Percentiles rank a stretch among this genome's conserved stretches.
Evolutionary conservation across 2,329 filamentous ascomycete genomes (phyloP).

Genomic region (Aschersonia sp.): DNA sequence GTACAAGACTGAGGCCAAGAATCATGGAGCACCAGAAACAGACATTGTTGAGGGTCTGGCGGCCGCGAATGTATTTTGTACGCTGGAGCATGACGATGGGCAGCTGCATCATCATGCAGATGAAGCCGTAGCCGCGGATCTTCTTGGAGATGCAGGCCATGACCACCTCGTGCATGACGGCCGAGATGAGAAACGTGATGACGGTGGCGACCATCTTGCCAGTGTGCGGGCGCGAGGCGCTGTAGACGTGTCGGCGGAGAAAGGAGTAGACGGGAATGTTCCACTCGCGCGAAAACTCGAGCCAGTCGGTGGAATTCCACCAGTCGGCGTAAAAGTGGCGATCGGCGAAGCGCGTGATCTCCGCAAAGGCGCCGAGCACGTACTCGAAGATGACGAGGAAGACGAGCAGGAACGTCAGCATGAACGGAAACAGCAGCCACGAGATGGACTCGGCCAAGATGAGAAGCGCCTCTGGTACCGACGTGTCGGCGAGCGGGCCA

Average conservation of each 20-base stretch:
- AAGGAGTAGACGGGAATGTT: constrained; percentile 97
- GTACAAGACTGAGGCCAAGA: constrained; percentile 51
- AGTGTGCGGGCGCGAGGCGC: constrained; percentile 61
- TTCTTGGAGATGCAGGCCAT: constrained; percentile 99
- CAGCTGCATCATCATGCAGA: constrained; percentile 92
- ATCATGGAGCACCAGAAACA: constrained; percentile 92
- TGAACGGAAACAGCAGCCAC: constrained; percentile 88
- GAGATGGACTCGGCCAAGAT: constrained; percentile 83
- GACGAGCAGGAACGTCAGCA: constrained; percentile 86
- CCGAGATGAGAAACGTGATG: constrained; percentile 83
- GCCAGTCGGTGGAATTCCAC: constrained; percentile 75
- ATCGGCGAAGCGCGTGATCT: constrained; percentile 86
- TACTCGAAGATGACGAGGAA: constrained; percentile 99
- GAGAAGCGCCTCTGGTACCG: constrained; percentile 52
- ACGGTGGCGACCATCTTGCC: constrained; percentile 66
- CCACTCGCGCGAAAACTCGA: constrained; percentile 94
- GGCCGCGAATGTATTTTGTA: constrained; percentile 58
- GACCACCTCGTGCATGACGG: constrained; percentile 83
- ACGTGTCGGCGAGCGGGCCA: constrained; percentile 20
- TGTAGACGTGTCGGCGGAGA: constrained; percentile 87
- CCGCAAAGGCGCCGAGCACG: constrained; percentile 82
- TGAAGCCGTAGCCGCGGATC: constrained; percentile 80
- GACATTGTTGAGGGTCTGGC: constrained; percentile 71
- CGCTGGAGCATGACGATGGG: constrained; percentile 88
- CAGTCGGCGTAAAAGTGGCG: constrained; percentile 79